Percentiles rank a stretch among this genome's conserved stretches.
phyloP scores from a whole-genome alignment of 805 yeast species.

The Ogataea methanolica region DNA sequence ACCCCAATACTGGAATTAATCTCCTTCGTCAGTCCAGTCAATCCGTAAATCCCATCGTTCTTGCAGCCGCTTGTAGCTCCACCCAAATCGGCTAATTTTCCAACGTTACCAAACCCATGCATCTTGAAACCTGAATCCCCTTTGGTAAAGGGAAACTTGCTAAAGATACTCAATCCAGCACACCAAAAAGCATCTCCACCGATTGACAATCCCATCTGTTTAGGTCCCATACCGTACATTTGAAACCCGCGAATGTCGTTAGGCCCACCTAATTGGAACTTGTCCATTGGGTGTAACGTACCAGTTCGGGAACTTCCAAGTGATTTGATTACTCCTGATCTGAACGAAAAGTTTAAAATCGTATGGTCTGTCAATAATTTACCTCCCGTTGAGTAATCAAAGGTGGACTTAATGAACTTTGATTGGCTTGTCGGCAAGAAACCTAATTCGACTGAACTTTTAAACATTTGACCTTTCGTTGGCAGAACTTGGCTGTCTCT shows the following conservation, averaged over 20 bases:
- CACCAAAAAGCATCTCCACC: conserved; percentile 50
- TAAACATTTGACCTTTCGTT: conserved; percentile 34
- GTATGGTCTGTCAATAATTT: conserved; percentile 15
- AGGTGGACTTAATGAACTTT: conserved; percentile 37
- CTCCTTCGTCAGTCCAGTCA: too few species aligned
- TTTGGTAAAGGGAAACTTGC: conserved; percentile 37
- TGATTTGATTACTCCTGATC: conserved; percentile 23
- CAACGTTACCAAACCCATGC: conserved; percentile 46
- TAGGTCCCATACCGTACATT: conserved; percentile 53
- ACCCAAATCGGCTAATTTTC: conserved; percentile 34
- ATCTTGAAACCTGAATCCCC: conserved; percentile 42
- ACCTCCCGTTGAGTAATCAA: conserved; percentile 36
- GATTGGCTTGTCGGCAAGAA: conserved; percentile 17
- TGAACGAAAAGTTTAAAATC: conserved; percentile 20
- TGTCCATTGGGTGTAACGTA: conserved; percentile 39
- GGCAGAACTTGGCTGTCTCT: conserved; percentile 42
- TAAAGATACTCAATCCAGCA: conserved; percentile 42
- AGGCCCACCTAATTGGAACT: conserved; percentile 56
- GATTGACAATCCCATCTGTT: conserved; percentile 41
- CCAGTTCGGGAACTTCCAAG: conserved; percentile 6
- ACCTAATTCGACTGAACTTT: conserved; percentile 25
- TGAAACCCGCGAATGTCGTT: conserved; percentile 52
- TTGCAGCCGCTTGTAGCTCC: conserved; percentile 3
- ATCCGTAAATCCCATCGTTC: conserved; percentile 31
- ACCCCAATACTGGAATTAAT: conserved; percentile 30